Evolutionary conservation across 208 protist species (phyloP).

Genomic region (Trypanosomatidae sp.): DNA sequence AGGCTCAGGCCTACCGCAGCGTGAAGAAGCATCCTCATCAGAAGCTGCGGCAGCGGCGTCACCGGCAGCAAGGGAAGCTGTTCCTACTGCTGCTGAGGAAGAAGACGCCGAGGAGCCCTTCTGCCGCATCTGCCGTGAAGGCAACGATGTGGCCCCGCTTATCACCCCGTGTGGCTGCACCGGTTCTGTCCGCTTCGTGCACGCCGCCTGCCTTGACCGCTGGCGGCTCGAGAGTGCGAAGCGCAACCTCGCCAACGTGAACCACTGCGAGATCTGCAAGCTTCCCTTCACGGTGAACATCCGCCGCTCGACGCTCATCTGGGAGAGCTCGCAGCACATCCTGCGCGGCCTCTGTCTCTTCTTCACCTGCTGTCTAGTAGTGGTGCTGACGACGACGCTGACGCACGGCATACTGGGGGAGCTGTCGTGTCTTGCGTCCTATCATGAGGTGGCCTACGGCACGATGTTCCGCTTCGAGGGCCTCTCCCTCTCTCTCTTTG

Average conservation of each 20-base stretch:
- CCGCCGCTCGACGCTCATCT: conserved; percentile 38
- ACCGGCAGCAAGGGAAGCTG: too few species aligned
- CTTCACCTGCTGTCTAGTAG: too few species aligned
- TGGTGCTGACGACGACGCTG: too few species aligned
- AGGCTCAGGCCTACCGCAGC: too few species aligned
- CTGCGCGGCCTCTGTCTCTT: too few species aligned
- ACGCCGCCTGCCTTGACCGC: conserved; percentile 72
- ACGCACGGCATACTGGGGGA: conserved; percentile 43
- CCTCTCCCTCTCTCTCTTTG: conserved; percentile 49
- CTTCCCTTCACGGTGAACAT: conserved; percentile 58
- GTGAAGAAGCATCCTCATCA: conserved; percentile 6
- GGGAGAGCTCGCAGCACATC: conserved; percentile 45
- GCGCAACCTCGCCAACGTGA: conserved; percentile 64
- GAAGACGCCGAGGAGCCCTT: conserved; percentile 64
- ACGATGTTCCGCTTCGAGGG: conserved; percentile 62
- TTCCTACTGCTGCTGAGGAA: too few species aligned
- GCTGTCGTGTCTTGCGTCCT: conserved; percentile 53
- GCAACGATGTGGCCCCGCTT: conserved; percentile 50
- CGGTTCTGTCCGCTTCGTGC: conserved; percentile 77
- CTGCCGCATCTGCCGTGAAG: conserved; percentile 81
- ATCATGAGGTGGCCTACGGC: conserved; percentile 59
- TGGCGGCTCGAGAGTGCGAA: conserved; percentile 80
- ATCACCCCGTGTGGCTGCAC: conserved; percentile 75
- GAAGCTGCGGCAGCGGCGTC: background rate
- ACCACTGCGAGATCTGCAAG: conserved; percentile 81